phyloP scores from a whole-genome alignment of 345 rosid genomes.

The Brassica rapa region DNA sequence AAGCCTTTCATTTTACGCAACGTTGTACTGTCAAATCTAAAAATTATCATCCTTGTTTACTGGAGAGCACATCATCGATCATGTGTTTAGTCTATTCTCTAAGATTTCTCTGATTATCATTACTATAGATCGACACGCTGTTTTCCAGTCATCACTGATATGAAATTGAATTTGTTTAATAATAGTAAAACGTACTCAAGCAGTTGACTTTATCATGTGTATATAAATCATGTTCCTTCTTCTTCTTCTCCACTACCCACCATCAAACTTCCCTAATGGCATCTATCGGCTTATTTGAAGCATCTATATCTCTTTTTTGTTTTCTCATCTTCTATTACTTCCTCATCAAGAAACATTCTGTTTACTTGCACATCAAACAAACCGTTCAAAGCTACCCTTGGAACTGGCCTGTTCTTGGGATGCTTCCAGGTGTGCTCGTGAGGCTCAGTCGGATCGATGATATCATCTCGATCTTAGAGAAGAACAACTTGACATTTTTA shows the following conservation, averaged over 20 bases:
- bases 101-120: not conserved
- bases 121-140: not conserved
- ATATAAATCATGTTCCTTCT: not conserved
- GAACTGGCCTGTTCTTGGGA: not conserved
- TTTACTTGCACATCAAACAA: not conserved
- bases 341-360: not conserved
- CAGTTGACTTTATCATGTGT: not conserved
- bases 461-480: not conserved
- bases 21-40: not conserved
- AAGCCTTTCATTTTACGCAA: not conserved
- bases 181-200: not conserved
- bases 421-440: conserved; percentile 30
- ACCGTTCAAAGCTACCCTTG: conserved; percentile 2
- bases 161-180: too few species aligned
- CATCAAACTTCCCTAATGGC: conserved; percentile 27
- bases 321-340: conserved; percentile 7
- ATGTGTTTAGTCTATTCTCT: not conserved
- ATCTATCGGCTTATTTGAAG: not conserved
- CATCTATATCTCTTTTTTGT: not conserved
- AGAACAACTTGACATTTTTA: conserved; percentile 1
- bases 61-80: not conserved
- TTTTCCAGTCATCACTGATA: too few species aligned
- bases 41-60: not conserved
- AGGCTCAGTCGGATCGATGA: not conserved
- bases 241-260: too few species aligned